Conservation (phyloP, 306 rosid genomes). For the Amphicarpaea edgeworthii region DNA sequence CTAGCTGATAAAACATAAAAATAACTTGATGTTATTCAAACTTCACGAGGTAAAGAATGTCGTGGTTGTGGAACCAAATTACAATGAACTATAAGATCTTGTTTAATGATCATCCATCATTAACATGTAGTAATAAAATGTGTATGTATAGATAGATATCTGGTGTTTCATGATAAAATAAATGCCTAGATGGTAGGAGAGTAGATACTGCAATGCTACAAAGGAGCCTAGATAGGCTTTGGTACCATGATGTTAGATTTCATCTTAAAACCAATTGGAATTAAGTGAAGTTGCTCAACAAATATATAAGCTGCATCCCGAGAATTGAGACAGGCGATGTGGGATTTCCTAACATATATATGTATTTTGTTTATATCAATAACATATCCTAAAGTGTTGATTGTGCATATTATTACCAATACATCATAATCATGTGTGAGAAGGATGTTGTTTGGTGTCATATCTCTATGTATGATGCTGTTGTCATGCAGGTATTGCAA, state of each 20-base stretch:
- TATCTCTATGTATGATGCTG: constrained; percentile 81
- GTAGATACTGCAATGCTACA: neutral
- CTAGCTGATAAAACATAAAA: constrained; percentile 54
- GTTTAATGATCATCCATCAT: neutral
- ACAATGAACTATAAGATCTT: neutral
- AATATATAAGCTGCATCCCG: no score
- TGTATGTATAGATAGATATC: neutral
- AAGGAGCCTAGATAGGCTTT: no score
- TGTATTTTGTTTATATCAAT: no score
- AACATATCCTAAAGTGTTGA: neutral
- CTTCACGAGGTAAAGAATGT: constrained; percentile 15
- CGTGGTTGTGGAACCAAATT: constrained; percentile 30
- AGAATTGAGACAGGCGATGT: no score
- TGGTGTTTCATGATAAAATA: neutral
- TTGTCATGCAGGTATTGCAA: constrained; percentile 70
- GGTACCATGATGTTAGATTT: no score
- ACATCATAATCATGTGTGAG: constrained; percentile 75
- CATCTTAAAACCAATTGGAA: no score
- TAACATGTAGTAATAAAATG: neutral
- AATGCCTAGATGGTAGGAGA: neutral
- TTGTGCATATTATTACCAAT: constrained; percentile 53
- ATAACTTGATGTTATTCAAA: neutral
- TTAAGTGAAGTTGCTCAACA: no score
- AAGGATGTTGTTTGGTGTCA: constrained; percentile 82
- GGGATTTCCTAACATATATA: no score